phyloP scores from a whole-genome alignment of 805 yeast species.

The Zygoascus bituminiphila region DNA sequence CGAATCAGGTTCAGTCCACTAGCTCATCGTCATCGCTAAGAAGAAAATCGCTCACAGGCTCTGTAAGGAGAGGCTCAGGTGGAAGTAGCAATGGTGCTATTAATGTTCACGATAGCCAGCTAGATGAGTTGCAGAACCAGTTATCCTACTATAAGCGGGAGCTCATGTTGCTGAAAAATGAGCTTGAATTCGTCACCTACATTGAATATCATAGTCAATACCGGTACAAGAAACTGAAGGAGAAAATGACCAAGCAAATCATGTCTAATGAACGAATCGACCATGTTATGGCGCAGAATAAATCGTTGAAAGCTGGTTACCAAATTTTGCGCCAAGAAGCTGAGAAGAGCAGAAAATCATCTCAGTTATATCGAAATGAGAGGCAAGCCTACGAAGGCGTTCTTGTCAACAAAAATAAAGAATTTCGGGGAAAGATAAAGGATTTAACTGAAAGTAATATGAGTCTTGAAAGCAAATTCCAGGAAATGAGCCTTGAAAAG shows the following conservation, averaged over 20 bases:
- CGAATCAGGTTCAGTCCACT: background rate
- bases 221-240: conserved; percentile 29
- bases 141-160: conserved; percentile 50
- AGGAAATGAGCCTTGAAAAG: conserved; percentile 24
- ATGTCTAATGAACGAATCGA: conserved; percentile 27
- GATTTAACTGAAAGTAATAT: conserved; percentile 19
- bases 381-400: conserved; percentile 30
- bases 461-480: conserved; percentile 20
- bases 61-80: background rate
- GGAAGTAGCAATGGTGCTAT: background rate
- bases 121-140: background rate
- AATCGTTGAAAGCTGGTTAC: conserved; percentile 22
- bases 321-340: conserved; percentile 24
- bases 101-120: background rate
- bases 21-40: background rate
- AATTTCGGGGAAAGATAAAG: conserved; percentile 22
- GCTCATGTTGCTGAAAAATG: conserved; percentile 47
- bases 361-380: conserved; percentile 18
- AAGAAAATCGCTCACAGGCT: background rate
- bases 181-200: conserved; percentile 51
- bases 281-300: conserved; percentile 24
- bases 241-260: conserved; percentile 24
- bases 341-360: conserved; percentile 17
- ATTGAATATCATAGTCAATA: conserved; percentile 40
- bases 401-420: conserved; percentile 27